Evolutionary conservation across 495 filamentous ascomycete genomes (phyloP).

Genomic region (Aspergillus sparsus): DNA sequence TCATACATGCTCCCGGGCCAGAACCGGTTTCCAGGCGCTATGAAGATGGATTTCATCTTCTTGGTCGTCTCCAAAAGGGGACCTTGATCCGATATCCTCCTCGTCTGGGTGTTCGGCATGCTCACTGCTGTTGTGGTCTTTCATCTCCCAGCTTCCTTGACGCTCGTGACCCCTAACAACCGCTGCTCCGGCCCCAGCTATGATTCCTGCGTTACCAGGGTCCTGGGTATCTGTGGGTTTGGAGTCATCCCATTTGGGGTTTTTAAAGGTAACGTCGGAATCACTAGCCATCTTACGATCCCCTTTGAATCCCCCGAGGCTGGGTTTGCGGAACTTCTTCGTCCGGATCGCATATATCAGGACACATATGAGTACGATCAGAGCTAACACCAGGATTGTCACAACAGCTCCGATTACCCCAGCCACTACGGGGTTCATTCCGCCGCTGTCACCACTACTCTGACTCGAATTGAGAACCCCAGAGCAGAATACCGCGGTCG

Average conservation of each 20-base stretch:
- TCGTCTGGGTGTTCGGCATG: conserved; percentile 1
- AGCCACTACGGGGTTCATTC: conserved; percentile 47
- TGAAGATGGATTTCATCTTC: conserved; percentile 36
- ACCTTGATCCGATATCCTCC: conserved; percentile 13
- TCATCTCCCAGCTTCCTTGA: conserved; percentile 56
- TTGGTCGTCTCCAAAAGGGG: conserved; percentile 25
- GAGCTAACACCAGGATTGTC: conserved; percentile 36
- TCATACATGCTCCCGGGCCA: conserved; percentile 40
- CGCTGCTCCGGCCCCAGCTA: conserved; percentile 24
- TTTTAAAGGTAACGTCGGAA: conserved; percentile 46
- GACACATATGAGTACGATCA: conserved; percentile 33
- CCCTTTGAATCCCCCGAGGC: conserved; percentile 51
- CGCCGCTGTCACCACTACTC: conserved; percentile 6
- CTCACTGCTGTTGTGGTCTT: conserved; percentile 27
- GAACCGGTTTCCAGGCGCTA: conserved; percentile 33
- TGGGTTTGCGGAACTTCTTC: conserved; percentile 26
- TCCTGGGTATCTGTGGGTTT: conserved; percentile 25
- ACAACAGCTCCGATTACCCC: conserved; percentile 55
- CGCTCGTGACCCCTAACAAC: conserved; percentile 46
- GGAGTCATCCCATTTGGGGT: conserved; percentile 29
- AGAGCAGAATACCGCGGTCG: conserved; percentile 60
- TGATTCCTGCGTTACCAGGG: conserved; percentile 18
- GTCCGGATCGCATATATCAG: conserved; percentile 46
- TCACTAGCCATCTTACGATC: conserved; percentile 51
- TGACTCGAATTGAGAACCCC: conserved; percentile 27